A percentile compares a stretch with the other conserved stretches of the same genome.
phyloP scores from a whole-genome alignment of 257 asterid species.

The Solanum appendiculatum region DNA sequence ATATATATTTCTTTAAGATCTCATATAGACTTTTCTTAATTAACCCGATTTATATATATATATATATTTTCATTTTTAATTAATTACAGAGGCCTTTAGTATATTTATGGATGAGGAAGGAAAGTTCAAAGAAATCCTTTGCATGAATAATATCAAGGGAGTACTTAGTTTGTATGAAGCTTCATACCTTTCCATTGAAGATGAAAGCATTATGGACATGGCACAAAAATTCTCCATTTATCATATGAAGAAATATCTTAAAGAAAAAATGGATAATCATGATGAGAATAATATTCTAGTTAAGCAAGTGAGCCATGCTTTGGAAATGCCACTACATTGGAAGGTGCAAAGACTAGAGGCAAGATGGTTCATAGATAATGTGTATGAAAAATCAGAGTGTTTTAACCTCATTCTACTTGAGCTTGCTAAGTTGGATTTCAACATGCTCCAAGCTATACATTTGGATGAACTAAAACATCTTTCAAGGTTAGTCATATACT shows the following conservation, averaged over 20 bases:
- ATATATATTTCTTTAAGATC: too few relatives aligned
- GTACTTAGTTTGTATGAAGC: slow-evolving; percentile 43
- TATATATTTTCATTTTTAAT: neutral
- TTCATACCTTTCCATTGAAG: slow-evolving; percentile 30
- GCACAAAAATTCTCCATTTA: slow-evolving; percentile 18
- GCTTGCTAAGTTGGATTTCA: slow-evolving; percentile 18
- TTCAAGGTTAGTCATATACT: slow-evolving; percentile 15
- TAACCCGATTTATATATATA: neutral
- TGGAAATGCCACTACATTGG: slow-evolving; percentile 51
- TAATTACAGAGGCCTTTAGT: slow-evolving; percentile 16
- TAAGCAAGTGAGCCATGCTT: slow-evolving; percentile 23
- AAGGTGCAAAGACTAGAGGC: slow-evolving; percentile 37
- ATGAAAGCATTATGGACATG: slow-evolving; percentile 28
- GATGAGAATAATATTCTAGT: neutral
- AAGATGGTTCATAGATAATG: slow-evolving; percentile 26
- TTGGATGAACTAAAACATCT: slow-evolving; percentile 27
- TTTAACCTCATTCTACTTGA: slow-evolving; percentile 7
- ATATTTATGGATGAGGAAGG: slow-evolving; percentile 27
- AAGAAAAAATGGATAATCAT: neutral
- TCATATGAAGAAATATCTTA: slow-evolving; percentile 9
- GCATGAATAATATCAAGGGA: slow-evolving; percentile 17
- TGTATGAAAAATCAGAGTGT: slow-evolving; percentile 3
- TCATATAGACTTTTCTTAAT: neutral
- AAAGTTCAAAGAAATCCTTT: slow-evolving; percentile 5
- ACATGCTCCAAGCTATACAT: slow-evolving; percentile 17